Evolutionary conservation across 352 stramenopile genomes (phyloP).

Genomic region (Phytopythium boreale): DNA sequence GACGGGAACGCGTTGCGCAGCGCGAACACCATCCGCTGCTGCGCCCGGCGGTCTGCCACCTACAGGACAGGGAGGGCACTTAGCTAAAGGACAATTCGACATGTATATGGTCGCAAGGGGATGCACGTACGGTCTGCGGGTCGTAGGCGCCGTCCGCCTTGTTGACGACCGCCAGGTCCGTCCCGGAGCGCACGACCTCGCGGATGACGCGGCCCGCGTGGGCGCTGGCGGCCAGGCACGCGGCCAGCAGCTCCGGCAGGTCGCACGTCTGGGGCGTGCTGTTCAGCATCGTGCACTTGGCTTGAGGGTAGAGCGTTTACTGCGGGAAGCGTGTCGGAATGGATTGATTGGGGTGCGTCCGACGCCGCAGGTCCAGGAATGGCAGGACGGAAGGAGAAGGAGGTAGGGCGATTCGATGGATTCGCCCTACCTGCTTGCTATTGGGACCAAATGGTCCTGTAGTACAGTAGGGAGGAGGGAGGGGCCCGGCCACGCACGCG

Average conservation of each 20-base stretch:
- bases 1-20: constrained; percentile 52
- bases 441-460: not conserved
- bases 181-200: constrained; percentile 49
- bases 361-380: not conserved
- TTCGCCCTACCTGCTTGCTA: not conserved
- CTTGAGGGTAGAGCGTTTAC: not conserved
- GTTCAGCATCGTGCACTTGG: constrained; percentile 8
- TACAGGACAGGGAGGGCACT: not conserved
- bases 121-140: constrained; percentile 49
- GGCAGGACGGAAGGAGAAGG: not conserved
- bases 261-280: constrained; percentile 11
- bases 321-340: no score
- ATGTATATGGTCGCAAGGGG: no score
- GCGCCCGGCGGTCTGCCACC: constrained; percentile 65
- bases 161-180: constrained; percentile 67
- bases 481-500: constrained; percentile 3
- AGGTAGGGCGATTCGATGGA: not conserved
- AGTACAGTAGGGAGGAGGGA: no score
- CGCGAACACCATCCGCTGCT: constrained; percentile 67
- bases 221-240: constrained; percentile 51
- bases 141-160: constrained; percentile 74
- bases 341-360: not conserved
- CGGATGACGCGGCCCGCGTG: constrained; percentile 65
- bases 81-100: not conserved
- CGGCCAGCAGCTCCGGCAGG: constrained; percentile 44